Evolutionary conservation across 1,139 yeast species (phyloP), one percentile per base, ranked within the genome.

Genomic region (Pichia norvegensis): DNA sequence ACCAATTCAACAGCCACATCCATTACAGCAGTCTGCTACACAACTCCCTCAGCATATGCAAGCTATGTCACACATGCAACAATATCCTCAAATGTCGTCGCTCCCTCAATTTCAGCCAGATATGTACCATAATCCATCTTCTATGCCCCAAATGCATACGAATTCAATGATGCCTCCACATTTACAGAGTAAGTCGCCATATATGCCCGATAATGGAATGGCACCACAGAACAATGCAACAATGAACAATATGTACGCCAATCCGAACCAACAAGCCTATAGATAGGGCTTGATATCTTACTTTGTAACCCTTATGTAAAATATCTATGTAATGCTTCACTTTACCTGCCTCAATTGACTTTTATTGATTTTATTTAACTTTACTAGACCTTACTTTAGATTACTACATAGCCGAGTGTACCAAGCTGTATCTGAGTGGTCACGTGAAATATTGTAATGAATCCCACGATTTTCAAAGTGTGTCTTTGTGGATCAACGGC

Each of bases 21-120:
- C 16, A 10, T 27, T 27, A 27, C 31, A 27, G 14, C 31, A 27
- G 31, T 13, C 31, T 27, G 31, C 14, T 3, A 49, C 22, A 46
- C 52, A 11, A 54, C 53, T 35, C 55, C 53, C 4, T 43, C 43
- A 14, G 38, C 45, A 20, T 47, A 43, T n/a, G 48, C 46, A 29
- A 27, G 43, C 21, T 48, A 49, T 39, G 53, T 48, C 20, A 38
- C 48, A 16, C 44, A 43, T 6, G 43, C 41, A 19, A 31, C 49
- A n/a, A 49, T 46, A 6, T 35, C 53, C 19, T 47, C 55, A 35
- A 55, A 51, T 14, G 53, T 49, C 21, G 48, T 37, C 23, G 49
- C 46, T 4, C 46, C 33, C 14, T 41, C 51, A 41, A 49, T 37
- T 31, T 45, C 44, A 33, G 29, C 46, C 16, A 48, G 35, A 31